Evolutionary conservation across 768 basidiomycete species (phyloP), one percentile per base, ranked within the genome.

Genomic region (Rhodosporidiobolus sp.): DNA sequence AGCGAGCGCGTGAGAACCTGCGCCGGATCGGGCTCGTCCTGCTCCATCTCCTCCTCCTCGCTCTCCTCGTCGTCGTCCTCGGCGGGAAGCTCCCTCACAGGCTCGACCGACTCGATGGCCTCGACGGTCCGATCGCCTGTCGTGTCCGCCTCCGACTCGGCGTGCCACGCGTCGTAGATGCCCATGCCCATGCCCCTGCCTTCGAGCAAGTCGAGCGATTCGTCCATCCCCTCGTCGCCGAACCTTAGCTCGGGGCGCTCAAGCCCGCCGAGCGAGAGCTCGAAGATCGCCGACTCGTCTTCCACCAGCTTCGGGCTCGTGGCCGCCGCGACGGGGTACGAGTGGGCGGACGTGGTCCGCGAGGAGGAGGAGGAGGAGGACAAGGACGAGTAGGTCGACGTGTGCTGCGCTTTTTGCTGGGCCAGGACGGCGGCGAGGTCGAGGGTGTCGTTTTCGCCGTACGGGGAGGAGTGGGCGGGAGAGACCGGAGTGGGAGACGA

Each of bases 1-100:
- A 74, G 48, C 11, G 65, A 67, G 12, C 73, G 61, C 38, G 50
- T 54, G 46, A 74, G 53, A 22, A 74, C 60, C 14, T 57, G 60
- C 5, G 65, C 28, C n/a, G n/a, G n/a, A n/a, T n/a, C n/a, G n/a
- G n/a, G n/a, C 46, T 49, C 43, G 67, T 73, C 70, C 61, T 75
- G 67, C 55, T 86, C 85, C 63, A 89, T 57, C 77, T 88, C 88
- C 8, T 30, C 63, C 26, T 32, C 57, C 48, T 50, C 38, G 38
- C 38, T 24, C 8, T 10, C 62, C 17, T 50, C 54, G 10, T 57
- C 52, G 14, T 60, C 24, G 52, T 63, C 53, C 34, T 45, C 62
- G 61, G n/a, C n/a, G n/a, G n/a, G n/a, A n/a, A n/a, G n/a, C n/a
- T n/a, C n/a, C n/a, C n/a, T n/a, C n/a, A n/a, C n/a, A n/a, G n/a